These are phyloP conservation scores for Xylaria acuta DNA, from an alignment of 495 filamentous ascomycete genomes.

Conservation along the genomic window DNA sequence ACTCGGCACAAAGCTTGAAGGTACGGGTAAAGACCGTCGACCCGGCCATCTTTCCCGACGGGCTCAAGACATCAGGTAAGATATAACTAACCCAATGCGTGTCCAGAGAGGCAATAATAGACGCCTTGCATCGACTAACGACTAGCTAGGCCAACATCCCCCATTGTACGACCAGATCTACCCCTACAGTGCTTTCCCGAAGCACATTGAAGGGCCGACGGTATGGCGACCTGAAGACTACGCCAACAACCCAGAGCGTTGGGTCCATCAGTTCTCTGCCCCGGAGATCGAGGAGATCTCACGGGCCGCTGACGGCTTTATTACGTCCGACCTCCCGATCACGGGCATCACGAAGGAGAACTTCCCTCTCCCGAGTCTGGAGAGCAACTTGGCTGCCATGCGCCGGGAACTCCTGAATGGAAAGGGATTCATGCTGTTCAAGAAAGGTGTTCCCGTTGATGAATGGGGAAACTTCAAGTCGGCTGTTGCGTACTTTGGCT, in stretches of 20 bases:
- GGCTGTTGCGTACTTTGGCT: constrained; percentile 86
- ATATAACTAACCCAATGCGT: constrained; percentile 9
- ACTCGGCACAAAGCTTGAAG: constrained; percentile 34
- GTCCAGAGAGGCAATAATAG: not conserved
- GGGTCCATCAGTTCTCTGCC: constrained; percentile 73
- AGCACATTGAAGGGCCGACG: constrained; percentile 73
- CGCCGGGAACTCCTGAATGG: constrained; percentile 78
- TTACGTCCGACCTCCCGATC: constrained; percentile 64
- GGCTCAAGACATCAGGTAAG: constrained; percentile 50
- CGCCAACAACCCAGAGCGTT: constrained; percentile 69
- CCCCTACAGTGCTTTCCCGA: constrained; percentile 76
- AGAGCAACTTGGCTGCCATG: constrained; percentile 59
- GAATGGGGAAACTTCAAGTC: constrained; percentile 82
- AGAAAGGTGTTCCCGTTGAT: constrained; percentile 78
- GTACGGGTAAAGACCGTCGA: constrained; percentile 31
- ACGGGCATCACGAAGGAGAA: constrained; percentile 76
- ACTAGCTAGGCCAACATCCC: constrained; percentile 69
- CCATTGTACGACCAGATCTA: constrained; percentile 70
- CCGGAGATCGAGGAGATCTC: constrained; percentile 74
- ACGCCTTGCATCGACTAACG: constrained; percentile 19
- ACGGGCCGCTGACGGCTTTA: constrained; percentile 69
- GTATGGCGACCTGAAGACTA: constrained; percentile 82
- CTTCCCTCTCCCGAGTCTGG: constrained; percentile 71
- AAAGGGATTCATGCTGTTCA: constrained; percentile 90
- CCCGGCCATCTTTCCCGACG: constrained; percentile 57